Base-by-base conservation (phyloP, 2,329 filamentous ascomycete species). In the Trichoderma polysporum region DNA sequence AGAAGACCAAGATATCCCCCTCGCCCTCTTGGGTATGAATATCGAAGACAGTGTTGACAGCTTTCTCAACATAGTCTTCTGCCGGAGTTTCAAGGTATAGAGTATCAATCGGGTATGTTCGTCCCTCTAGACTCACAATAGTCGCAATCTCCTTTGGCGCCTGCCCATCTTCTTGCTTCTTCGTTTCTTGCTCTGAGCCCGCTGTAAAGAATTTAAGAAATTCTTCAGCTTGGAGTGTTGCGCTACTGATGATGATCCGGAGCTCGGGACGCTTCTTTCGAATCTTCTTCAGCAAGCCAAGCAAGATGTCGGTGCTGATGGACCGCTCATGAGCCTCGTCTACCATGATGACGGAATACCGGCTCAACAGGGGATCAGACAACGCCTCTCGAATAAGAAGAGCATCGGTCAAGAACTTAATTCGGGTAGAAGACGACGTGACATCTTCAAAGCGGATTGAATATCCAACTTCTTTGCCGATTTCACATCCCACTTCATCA, bases 261-360 rank as follows among this genome's bases (percentile, higher is more conserved):
- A 98, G 79, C 67, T 97, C 94, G 8, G 90, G 86, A 50, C 95
- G 85, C 74, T 88, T 90, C 76, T 88, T 92, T 64, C 88, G 82
- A 59, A 99, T 94, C 77, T 98, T 98, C 77, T 97, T 97, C 45
- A 99, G 79, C 15, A 98, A 82, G 0, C 95, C 94, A 3, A 99
- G 85, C 8, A 98, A 83, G 13, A 99, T 87, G 75, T 99, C 95
- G 0, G 94, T 97, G 76, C 92, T 96, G 68, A 98, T 86, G 57
- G 93, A 97, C 63, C 95, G 86, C 79, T 98, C 94, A 76, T 99
- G 95, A 7, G 94, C 95, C 79, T 98, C 94, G 75, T 99, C 95
- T 8, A 99, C 91, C 93, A 99, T 97, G 73, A 99, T 92, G 52
- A 97, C 91, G 0, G 93, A 96, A 76, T 99, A 99, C 12, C 93